Evolutionary conservation across 345 rosid species (phyloP).

Genomic region (Hirschfeldia incana): DNA sequence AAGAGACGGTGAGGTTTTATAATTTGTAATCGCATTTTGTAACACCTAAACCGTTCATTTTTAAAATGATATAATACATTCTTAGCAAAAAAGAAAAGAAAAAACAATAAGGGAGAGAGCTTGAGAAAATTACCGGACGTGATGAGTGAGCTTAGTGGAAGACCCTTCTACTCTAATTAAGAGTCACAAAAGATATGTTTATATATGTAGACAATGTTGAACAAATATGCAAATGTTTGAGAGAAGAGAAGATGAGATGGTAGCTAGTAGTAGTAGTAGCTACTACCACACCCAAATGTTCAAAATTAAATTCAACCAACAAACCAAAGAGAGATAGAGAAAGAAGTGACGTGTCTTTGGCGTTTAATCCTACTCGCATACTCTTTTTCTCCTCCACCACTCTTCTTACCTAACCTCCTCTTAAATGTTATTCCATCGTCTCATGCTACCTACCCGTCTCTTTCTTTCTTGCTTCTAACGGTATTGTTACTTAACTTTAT

Average conservation of each 20-base stretch:
- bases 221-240: conserved; percentile 5
- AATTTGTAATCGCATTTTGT: neutral
- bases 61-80: neutral
- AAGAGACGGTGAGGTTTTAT: neutral
- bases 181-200: neutral
- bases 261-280: conserved; percentile 18
- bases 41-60: neutral
- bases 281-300: conserved; percentile 22
- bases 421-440: neutral
- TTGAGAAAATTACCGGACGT: conserved; percentile 10
- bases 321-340: neutral
- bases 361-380: neutral
- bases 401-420: conserved; percentile 36
- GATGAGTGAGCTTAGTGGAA: neutral
- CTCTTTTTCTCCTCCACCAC: conserved; percentile 39
- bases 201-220: neutral
- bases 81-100: neutral
- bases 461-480: conserved; percentile 5
- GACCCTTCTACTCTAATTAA: neutral
- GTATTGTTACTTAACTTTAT: neutral
- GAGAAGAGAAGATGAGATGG: neutral
- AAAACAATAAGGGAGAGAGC: neutral
- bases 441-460: conserved; percentile 36
- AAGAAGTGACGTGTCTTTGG: conserved; percentile 19
- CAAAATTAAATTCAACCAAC: neutral